These are phyloP conservation scores for Vickermania spadyakhi DNA, from an alignment of 208 protist genomes.

Conservation along the genomic window DNA sequence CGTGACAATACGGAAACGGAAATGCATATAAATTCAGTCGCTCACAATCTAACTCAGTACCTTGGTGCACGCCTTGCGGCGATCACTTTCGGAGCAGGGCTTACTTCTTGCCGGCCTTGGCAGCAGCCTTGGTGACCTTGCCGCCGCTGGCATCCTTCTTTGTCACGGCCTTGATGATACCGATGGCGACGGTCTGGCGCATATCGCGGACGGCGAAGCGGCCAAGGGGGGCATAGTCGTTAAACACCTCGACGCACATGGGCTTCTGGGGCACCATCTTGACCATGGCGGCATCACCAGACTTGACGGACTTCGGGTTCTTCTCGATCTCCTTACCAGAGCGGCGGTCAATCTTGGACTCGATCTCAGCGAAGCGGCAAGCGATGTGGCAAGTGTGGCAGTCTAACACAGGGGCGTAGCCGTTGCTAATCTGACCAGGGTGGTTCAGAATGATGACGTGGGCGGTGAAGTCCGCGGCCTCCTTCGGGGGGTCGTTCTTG, in stretches of 20 bases:
- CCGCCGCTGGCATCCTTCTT: conserved; percentile 66
- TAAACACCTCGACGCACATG: conserved; percentile 90
- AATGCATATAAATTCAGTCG: too few species aligned
- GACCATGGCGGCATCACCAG: conserved; percentile 87
- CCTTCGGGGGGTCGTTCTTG: conserved; percentile 74
- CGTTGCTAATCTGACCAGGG: conserved; percentile 93
- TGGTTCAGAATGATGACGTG: conserved; percentile 93
- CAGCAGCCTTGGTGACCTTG: conserved; percentile 74
- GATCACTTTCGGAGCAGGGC: too few species aligned
- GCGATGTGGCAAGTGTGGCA: conserved; percentile 93
- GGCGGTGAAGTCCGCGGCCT: conserved; percentile 91
- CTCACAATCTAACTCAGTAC: too few species aligned
- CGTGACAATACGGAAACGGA: too few species aligned
- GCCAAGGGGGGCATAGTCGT: conserved; percentile 92
- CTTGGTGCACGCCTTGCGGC: too few species aligned
- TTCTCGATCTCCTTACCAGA: conserved; percentile 87
- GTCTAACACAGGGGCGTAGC: conserved; percentile 92
- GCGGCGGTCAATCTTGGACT: conserved; percentile 90
- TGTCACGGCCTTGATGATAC: conserved; percentile 57
- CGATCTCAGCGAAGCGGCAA: conserved; percentile 81
- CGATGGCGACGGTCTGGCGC: conserved; percentile 89
- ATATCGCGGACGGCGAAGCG: conserved; percentile 96
- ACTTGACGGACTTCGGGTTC: conserved; percentile 90
- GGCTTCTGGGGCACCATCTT: conserved; percentile 82
- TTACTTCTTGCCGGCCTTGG: conserved; percentile 70